Base-by-base conservation (phyloP, 495 filamentous ascomycete species). In the Penicillium coprophilum region DNA sequence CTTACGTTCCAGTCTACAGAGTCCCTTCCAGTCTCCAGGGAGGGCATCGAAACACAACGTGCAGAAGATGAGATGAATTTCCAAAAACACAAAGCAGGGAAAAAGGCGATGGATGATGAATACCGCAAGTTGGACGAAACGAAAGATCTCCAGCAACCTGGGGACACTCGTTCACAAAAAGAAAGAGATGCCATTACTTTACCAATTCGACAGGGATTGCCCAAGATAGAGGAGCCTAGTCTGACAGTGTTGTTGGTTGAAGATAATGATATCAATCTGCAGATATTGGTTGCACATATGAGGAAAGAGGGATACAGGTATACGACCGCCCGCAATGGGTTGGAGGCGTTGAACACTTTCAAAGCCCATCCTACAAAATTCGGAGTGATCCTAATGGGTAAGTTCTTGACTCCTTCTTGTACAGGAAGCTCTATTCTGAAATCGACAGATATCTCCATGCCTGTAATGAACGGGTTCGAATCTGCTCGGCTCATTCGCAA, bases 381-480 rank as follows among this genome's bases (percentile, higher is more conserved):
- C 61, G 62, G 73, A 32, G 67, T 78, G 21, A 71, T 85, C 6
- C 69, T 84, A 15, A 81, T 84, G 70, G 82, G 73, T 76, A 60
- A 38, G 59, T 15, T n/a, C 15, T 36, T 31, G 13, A 2, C 21
- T 31, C 17, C n/a, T 31, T 20, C n/a, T 30, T 41, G 19, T 27
- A 43, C 23, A 34, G 20, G 11, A 39, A 34, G 13, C 9, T 17
- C 13, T 46, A 9, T 32, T 32, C 19, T 50, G 36, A 56, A 36
- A 40, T 81, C 1, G 53, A 83, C 0, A 76, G 90, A 94, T 69
- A 86, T 91, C n/a, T 89, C 92, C 67, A 94, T 94, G 90, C 90
- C 90, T 0, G 79, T 91, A 8, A 81, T 92, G 24, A 86, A 92
- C 63, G 90, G 90, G 6, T 91, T 92, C 66, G 85, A 92, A 67